Evolutionary conservation across 129 eudicot species (phyloP).

Genomic region (Smallanthus sonchifolius): DNA sequence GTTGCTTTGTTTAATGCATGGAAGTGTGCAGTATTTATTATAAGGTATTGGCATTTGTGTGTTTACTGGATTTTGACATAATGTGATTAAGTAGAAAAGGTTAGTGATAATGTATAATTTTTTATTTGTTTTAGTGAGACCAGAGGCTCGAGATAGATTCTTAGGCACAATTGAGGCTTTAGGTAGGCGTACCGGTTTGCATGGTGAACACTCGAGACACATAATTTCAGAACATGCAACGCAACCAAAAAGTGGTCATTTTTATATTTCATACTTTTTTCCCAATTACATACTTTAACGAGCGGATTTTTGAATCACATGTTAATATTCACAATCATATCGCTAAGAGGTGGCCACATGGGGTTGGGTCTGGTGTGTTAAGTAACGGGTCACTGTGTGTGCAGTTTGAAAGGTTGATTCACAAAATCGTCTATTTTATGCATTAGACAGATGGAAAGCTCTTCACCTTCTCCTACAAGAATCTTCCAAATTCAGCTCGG

Average conservation of each 20-base stretch:
- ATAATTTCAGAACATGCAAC: constrained; percentile 51
- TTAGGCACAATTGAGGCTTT: too few relatives aligned
- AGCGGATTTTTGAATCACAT: neutral
- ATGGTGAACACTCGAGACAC: too few relatives aligned
- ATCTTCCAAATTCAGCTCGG: too few relatives aligned
- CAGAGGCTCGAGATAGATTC: constrained; percentile 64
- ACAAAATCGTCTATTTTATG: neutral
- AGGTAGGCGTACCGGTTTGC: too few relatives aligned
- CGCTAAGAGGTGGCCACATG: neutral
- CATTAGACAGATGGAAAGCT: too few relatives aligned
- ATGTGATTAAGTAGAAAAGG: neutral
- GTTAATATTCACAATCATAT: neutral
- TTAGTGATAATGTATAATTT: neutral
- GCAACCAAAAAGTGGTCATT: constrained; percentile 33
- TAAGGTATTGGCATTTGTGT: too few relatives aligned
- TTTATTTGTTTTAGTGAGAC: constrained; percentile 37
- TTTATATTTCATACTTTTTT: neutral
- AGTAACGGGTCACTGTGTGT: neutral
- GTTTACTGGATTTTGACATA: too few relatives aligned
- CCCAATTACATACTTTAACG: neutral
- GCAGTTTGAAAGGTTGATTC: neutral
- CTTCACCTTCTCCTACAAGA: too few relatives aligned
- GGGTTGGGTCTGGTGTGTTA: neutral
- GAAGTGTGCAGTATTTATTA: neutral
- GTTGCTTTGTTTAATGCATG: neutral